Evolutionary conservation across 2,329 filamentous ascomycete species (phyloP), one percentile per base, ranked within the genome.

Genomic region (Diaporthe sp.): DNA sequence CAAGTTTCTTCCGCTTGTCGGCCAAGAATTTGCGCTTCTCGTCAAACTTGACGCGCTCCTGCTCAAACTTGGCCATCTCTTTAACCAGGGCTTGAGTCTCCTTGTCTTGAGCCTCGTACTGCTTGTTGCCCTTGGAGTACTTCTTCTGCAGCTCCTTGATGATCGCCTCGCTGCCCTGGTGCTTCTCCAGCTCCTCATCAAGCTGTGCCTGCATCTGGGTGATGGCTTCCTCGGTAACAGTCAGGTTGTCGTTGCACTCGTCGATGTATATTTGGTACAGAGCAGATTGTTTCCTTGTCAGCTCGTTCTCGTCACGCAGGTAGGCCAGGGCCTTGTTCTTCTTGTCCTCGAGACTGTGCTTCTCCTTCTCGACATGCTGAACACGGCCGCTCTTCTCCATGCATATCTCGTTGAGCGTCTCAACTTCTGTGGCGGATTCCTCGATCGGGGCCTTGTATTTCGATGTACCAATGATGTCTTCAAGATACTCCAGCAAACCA

Each of bases 401-500:
- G 82, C 97, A 99, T 3, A 98, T 91, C 80, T 99, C 97, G 82
- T 99, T 99, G 73, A 98, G 90, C 1, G 92, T 92, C 84, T 99
- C 97, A 0, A 98, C 95, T 84, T 98, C 95, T 1, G 93, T 87
- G 0, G 95, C 96, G 0, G 96, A 93, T 85, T 99, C 97, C 80
- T 99, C 97, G 78, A 99, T 99, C 0, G 97, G 96, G 0, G 94
- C 91, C 86, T 99, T 99, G 87, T 99, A 99, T 83, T 98, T 98
- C 8, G 97, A 98, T 0, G 97, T 99, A 77, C 97, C 97, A 80
- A 99, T 98, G 77, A 99, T 99, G 81, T 99, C 97, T 83, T 99
- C 97, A 0, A 99, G 91, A 78, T 99, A 99, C 84, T 99, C 97
- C 25, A 99, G 89, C 4, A 99, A 90, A 17, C 97, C 97, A 81